Percentiles rank a stretch among this genome's conserved stretches.
phyloP scores from a whole-genome alignment of 768 basidiomycete genomes.

The Psilocybe subaeruginosa region DNA sequence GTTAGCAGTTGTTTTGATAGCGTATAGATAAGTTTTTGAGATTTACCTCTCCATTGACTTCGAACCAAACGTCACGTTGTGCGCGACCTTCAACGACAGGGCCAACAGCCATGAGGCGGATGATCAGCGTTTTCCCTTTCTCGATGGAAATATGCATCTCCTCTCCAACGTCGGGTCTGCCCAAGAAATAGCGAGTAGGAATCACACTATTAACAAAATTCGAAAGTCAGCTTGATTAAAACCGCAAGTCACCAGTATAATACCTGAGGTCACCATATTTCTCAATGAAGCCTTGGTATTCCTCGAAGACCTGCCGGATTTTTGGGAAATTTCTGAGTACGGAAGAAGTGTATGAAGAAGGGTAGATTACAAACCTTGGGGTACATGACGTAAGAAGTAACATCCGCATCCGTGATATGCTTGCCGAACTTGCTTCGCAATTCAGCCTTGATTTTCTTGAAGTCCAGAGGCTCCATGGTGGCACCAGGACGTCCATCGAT shows the following conservation, averaged over 20 bases:
- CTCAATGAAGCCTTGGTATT: slow-evolving; percentile 92
- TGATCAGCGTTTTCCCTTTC: slow-evolving; percentile 95
- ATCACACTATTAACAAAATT: slow-evolving; percentile 63
- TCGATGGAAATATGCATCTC: slow-evolving; percentile 98
- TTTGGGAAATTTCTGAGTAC: neutral
- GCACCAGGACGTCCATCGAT: slow-evolving; percentile 94
- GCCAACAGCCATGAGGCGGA: slow-evolving; percentile 94
- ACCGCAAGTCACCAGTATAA: slow-evolving; percentile 21
- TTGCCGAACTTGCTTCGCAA: slow-evolving; percentile 93
- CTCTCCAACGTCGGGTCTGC: slow-evolving; percentile 88
- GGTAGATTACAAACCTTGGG: slow-evolving; percentile 68
- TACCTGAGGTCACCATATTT: slow-evolving; percentile 95
- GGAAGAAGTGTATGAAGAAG: too few species aligned
- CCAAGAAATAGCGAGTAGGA: slow-evolving; percentile 97
- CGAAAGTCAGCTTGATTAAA: slow-evolving; percentile 11
- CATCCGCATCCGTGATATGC: slow-evolving; percentile 92
- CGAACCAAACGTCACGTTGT: slow-evolving; percentile 97
- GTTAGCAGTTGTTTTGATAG: slow-evolving; percentile 15
- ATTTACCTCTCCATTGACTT: slow-evolving; percentile 91
- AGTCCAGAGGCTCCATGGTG: slow-evolving; percentile 85
- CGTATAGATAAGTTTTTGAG: slow-evolving; percentile 5
- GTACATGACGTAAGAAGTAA: slow-evolving; percentile 97
- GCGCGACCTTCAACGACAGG: slow-evolving; percentile 91
- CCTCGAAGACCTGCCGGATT: slow-evolving; percentile 83
- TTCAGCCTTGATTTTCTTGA: slow-evolving; percentile 95